phyloP scores from a whole-genome alignment of 139 green algal genomes.

The Volvox africanus region DNA sequence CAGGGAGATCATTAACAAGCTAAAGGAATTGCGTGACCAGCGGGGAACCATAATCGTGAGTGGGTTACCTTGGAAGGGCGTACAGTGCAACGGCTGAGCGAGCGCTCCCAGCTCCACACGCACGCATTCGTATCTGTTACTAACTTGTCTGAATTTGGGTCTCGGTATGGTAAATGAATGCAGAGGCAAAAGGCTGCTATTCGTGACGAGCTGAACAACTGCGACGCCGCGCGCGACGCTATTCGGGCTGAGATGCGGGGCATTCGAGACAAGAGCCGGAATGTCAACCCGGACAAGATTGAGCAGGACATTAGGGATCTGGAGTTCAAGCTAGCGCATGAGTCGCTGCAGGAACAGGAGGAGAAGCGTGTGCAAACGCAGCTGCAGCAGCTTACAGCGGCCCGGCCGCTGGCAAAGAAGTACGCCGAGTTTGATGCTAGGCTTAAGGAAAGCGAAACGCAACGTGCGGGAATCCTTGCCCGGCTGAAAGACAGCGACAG shows the following conservation, averaged over 20 bases:
- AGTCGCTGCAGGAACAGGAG: constrained; percentile 50
- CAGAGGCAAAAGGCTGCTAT: constrained; percentile 66
- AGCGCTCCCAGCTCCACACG: not conserved
- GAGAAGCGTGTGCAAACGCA: constrained; percentile 60
- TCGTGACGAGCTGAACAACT: constrained; percentile 61
- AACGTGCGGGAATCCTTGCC: constrained; percentile 24
- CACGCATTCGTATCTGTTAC: not conserved
- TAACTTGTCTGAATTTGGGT: constrained; percentile 3
- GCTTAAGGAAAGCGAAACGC: constrained; percentile 46
- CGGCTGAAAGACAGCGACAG: constrained; percentile 60
- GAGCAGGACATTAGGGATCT: constrained; percentile 54
- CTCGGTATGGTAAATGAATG: not conserved
- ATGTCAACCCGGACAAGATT: constrained; percentile 48
- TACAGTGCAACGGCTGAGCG: not conserved
- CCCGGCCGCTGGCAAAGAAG: constrained; percentile 45
- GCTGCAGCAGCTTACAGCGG: constrained; percentile 46
- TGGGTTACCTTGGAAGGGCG: not conserved
- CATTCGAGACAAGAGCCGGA: constrained; percentile 50
- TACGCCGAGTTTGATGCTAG: constrained; percentile 44
- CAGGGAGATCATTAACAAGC: constrained; percentile 43
- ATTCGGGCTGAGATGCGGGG: constrained; percentile 47
- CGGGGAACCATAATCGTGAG: constrained; percentile 64
- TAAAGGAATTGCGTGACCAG: constrained; percentile 56
- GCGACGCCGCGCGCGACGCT: constrained; percentile 38
- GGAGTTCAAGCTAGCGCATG: constrained; percentile 69